phyloP scores from a whole-genome alignment of 2,329 filamentous ascomycete genomes.

The Parascedosporium putredinis region DNA sequence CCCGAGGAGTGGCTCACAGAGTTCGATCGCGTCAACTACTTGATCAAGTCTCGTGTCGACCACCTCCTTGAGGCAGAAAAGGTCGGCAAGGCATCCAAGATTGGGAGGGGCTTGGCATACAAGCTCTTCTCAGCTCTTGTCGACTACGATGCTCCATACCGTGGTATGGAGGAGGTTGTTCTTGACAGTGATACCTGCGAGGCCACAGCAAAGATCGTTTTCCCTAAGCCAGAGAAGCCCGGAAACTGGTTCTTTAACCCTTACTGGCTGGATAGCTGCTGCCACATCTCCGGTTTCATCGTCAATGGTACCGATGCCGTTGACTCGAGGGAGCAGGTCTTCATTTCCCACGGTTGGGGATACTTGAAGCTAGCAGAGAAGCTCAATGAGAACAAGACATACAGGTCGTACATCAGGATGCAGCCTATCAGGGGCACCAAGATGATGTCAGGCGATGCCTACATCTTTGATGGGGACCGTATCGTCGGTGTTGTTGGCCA shows the following conservation, averaged over 20 bases:
- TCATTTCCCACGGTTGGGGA: conserved; percentile 51
- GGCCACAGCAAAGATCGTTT: conserved; percentile 39
- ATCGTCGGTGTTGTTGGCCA: conserved; percentile 40
- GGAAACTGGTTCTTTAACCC: conserved; percentile 46
- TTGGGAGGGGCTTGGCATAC: conserved; percentile 67
- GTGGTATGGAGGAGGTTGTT: conserved; percentile 49
- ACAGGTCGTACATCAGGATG: conserved; percentile 49
- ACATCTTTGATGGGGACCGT: conserved; percentile 41
- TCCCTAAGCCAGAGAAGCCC: conserved; percentile 36
- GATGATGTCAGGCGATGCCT: conserved; percentile 39
- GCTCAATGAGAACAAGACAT: conserved; percentile 33
- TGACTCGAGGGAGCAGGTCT: conserved; percentile 43
- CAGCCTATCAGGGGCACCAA: conserved; percentile 38
- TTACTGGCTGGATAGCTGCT: conserved; percentile 48
- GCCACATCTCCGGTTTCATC: conserved; percentile 51
- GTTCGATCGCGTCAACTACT: conserved; percentile 57
- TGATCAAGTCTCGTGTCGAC: conserved; percentile 55
- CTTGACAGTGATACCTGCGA: conserved; percentile 41
- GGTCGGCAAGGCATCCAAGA: conserved; percentile 58
- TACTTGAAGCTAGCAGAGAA: conserved; percentile 39
- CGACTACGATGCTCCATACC: conserved; percentile 43
- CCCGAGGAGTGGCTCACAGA: conserved; percentile 51
- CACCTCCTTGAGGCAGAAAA: conserved; percentile 49
- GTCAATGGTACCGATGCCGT: conserved; percentile 48
- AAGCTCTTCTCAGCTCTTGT: conserved; percentile 53